Evolutionary conservation across 345 rosid genomes (phyloP).

Genomic region (Gossypium arboreum): DNA sequence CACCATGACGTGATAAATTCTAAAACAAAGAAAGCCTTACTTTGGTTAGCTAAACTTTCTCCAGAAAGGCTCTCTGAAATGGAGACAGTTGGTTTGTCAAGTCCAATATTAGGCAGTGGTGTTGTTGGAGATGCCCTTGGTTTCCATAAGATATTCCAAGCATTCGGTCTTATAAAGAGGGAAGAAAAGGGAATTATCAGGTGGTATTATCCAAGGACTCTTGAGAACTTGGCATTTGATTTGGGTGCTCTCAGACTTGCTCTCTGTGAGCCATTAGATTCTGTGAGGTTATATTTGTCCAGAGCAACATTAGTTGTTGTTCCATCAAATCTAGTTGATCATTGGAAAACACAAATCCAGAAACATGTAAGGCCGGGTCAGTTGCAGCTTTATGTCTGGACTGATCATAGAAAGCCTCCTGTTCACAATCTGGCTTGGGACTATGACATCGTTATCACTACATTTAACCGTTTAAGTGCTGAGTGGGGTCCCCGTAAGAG

Average conservation of each 20-base stretch:
- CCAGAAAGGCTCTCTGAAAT: conserved; percentile 65
- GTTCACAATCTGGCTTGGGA: conserved; percentile 96
- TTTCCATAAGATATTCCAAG: conserved; percentile 62
- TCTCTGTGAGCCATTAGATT: conserved; percentile 69
- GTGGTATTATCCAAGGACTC: conserved; percentile 75
- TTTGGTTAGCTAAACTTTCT: conserved; percentile 74
- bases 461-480: conserved; percentile 89
- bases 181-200: conserved; percentile 53
- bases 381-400: conserved; percentile 73
- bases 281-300: conserved; percentile 76
- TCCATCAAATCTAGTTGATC: conserved; percentile 87
- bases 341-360: conserved; percentile 86
- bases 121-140: conserved; percentile 37
- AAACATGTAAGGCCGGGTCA: conserved; percentile 77
- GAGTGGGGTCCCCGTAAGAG: conserved; percentile 80
- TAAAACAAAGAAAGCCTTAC: conserved; percentile 59
- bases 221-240: conserved; percentile 81
- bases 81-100: conserved; percentile 74
- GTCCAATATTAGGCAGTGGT: conserved; percentile 53
- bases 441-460: conserved; percentile 87
- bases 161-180: conserved; percentile 72
- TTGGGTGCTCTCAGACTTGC: conserved; percentile 76
- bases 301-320: conserved; percentile 87
- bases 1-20: conserved; percentile 48
- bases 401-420: conserved; percentile 55